These are phyloP conservation scores for Hyparrhenia diplandra DNA, from an alignment of 176 grass and related monocot genomes.

Conservation along the genomic window DNA sequence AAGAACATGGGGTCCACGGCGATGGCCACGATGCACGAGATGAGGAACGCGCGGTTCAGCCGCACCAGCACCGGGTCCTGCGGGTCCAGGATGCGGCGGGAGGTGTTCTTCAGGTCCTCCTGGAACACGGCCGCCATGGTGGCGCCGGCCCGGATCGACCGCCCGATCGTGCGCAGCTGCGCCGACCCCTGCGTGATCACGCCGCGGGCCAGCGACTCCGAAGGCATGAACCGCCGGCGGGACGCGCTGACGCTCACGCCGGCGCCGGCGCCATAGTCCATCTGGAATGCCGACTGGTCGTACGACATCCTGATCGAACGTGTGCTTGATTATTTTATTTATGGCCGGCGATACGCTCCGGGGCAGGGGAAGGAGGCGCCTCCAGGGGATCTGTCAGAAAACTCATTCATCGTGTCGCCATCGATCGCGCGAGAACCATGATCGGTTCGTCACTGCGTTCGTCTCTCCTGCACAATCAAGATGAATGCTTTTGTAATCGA, in stretches of 20 bases:
- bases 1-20: conserved; percentile 90
- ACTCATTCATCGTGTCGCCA: neutral
- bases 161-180: conserved; percentile 69
- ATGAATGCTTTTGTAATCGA: too few relatives aligned
- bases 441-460: too few relatives aligned
- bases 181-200: conserved; percentile 56
- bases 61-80: conserved; percentile 64
- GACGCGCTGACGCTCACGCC: conserved; percentile 23
- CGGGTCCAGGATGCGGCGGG: conserved; percentile 78
- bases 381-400: neutral
- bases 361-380: neutral
- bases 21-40: conserved; percentile 72
- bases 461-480: too few relatives aligned
- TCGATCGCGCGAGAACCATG: too few relatives aligned
- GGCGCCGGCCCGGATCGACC: conserved; percentile 69
- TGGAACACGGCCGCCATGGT: conserved; percentile 75
- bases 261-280: conserved; percentile 25
- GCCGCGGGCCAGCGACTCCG: conserved; percentile 40
- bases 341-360: too few relatives aligned
- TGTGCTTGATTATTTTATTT: too few relatives aligned
- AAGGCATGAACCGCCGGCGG: conserved; percentile 36
- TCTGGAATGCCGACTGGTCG: conserved; percentile 43
- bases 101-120: conserved; percentile 75
- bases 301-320: conserved; percentile 37
- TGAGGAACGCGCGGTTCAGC: conserved; percentile 63